Base-by-base conservation (phyloP, 495 filamentous ascomycete genomes). In the Glarea lozoyensis region DNA sequence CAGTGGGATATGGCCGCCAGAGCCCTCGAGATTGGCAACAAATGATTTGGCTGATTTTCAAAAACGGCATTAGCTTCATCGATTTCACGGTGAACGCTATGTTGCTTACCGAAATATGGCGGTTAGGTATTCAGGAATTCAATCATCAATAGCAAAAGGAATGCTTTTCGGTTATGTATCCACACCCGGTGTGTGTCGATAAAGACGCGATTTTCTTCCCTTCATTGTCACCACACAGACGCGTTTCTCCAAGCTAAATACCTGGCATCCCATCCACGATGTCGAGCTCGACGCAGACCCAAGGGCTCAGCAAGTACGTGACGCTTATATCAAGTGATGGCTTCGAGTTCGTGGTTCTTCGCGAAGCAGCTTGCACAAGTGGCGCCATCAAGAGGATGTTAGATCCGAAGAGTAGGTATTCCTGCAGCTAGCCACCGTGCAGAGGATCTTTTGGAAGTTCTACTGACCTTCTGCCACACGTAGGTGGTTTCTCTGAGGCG, bases 301-400 rank as follows among this genome's bases (percentile, higher is more conserved):
- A 34, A 3, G 37, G 19, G 20, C 41, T 31, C 6, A 66, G 60
- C 56, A 76, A 84, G 47, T 96, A 84, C 52, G 79, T 97, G 40
- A 94, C 92, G 0, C 73, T 98, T 3, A 69, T 94, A 15, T 96
- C 89, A 0, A 72, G 67, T 44, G 93, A 97, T 59, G 85, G 81
- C 33, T 95, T 82, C 60, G 86, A 94, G 58, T 97, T 89, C 58
- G 75, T 94, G 36, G 64, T 96, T 25, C 79, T 81, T 4, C 80
- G 88, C 34, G 85, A 83, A 35, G 79, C 84, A 0, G 79, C 87
- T 33, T 75, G 75, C 48, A 61, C 85, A 37, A 86, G 86, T 15
- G 80, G 80, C 15, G 81, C 81, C 15, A 85, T 98, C 53, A 79
- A 75, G 46, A 73, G 79, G 52, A 95, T 95, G 88, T 61, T 98